Evolutionary conservation across 2,329 filamentous ascomycete genomes (phyloP).

Genomic region (Rutstroemia sydowiana): DNA sequence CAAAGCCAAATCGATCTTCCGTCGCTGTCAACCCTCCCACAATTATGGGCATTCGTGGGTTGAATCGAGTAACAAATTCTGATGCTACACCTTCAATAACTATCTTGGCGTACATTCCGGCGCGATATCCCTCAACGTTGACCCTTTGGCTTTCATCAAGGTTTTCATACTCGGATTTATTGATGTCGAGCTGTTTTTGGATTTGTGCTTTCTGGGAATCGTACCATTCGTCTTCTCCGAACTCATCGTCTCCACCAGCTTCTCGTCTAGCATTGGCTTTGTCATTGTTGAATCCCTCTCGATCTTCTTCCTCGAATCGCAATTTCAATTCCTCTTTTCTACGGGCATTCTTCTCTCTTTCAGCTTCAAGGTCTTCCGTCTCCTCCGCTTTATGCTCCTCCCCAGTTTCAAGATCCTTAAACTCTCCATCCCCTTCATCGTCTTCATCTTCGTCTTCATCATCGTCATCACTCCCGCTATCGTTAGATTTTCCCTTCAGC

Average conservation of each 20-base stretch:
- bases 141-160: conserved; percentile 78
- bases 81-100: conserved; percentile 83
- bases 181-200: conserved; percentile 95
- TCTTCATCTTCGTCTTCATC: conserved; percentile 43
- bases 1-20: conserved; percentile 90
- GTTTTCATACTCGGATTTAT: conserved; percentile 83
- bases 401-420: conserved; percentile 78
- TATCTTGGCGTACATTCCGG: conserved; percentile 88
- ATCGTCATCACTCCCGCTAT: conserved; percentile 35
- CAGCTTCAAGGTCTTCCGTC: conserved; percentile 61
- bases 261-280: conserved; percentile 70
- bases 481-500: conserved; percentile 49
- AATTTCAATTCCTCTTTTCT: conserved; percentile 91
- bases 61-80: conserved; percentile 81
- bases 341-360: conserved; percentile 83
- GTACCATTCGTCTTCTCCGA: conserved; percentile 98
- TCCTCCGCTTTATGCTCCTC: conserved; percentile 44
- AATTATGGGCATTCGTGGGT: conserved; percentile 74
- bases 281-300: conserved; percentile 90
- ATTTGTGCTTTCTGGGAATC: conserved; percentile 91
- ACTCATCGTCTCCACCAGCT: conserved; percentile 61
- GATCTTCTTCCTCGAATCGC: conserved; percentile 94
- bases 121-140: conserved; percentile 81
- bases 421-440: conserved; percentile 71
- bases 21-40: conserved; percentile 88